phyloP scores from a whole-genome alignment of 192 early-diverging fungal genomes.

The Phlyctochytrium planicorne region DNA sequence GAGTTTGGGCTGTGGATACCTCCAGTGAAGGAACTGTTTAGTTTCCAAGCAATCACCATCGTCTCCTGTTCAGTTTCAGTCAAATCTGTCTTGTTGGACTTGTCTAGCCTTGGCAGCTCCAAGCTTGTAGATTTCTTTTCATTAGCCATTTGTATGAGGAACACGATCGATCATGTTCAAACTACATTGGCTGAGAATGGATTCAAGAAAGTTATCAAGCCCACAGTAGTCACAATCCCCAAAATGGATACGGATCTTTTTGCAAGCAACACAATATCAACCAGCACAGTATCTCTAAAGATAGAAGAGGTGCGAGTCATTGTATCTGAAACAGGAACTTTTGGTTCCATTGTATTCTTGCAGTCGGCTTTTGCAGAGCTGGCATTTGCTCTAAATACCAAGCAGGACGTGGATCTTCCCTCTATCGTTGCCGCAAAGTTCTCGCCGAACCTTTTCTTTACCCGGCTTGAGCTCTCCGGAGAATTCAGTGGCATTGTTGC shows the following conservation, averaged over 20 bases:
- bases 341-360: not conserved
- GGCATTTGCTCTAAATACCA: not conserved
- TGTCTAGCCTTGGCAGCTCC: not conserved
- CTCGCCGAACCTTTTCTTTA: not conserved
- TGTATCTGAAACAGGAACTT: conserved; percentile 1
- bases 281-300: not conserved
- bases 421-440: not conserved
- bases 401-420: not conserved
- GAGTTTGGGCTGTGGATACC: no score
- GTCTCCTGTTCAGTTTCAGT: no score
- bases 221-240: not conserved
- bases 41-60: no score
- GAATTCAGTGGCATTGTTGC: not conserved
- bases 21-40: no score
- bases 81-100: no score
- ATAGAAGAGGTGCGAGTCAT: not conserved
- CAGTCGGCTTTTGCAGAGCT: not conserved
- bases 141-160: not conserved
- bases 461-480: not conserved
- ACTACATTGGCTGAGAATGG: no score
- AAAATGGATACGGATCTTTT: not conserved
- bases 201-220: not conserved
- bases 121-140: not conserved
- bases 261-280: not conserved
- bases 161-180: no score